phyloP scores from a whole-genome alignment of 257 asterid species.

The Rauvolfia tetraphylla region DNA sequence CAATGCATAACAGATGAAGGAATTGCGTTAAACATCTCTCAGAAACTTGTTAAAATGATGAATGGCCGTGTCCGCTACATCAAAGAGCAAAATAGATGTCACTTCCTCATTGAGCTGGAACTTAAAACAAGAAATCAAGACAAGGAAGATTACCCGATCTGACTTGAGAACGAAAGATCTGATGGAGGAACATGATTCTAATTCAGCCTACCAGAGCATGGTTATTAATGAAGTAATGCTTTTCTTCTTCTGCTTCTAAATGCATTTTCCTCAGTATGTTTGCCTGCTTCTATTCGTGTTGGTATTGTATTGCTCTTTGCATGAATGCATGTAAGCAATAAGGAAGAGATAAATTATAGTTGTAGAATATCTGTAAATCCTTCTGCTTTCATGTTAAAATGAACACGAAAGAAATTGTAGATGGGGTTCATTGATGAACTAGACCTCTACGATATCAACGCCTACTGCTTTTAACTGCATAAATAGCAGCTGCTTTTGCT shows the following conservation, averaged over 20 bases:
- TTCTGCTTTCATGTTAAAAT: neutral
- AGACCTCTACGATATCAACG: too few species aligned
- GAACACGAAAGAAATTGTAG: neutral
- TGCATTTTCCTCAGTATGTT: neutral
- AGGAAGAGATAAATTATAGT: neutral
- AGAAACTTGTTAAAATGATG: slow-evolving; percentile 47
- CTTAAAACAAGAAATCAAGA: slow-evolving; percentile 27
- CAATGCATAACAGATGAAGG: slow-evolving; percentile 40
- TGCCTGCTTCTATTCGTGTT: neutral
- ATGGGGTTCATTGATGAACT: neutral
- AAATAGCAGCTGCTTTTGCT: neutral
- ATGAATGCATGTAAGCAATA: neutral
- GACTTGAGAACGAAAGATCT: neutral
- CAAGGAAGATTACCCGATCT: slow-evolving; percentile 1
- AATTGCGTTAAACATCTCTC: slow-evolving; percentile 40
- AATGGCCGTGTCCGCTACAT: slow-evolving; percentile 44
- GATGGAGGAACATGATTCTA: neutral
- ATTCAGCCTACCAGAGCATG: neutral
- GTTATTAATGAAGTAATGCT: neutral
- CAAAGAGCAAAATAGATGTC: slow-evolving; percentile 38
- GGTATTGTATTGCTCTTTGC: neutral
- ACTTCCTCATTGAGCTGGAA: slow-evolving; percentile 45
- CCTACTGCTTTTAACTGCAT: neutral
- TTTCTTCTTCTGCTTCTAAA: neutral
- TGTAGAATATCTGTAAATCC: neutral